Evolutionary conservation across 148 eudicot species (phyloP).

Genomic region (Rhododendron vialii): DNA sequence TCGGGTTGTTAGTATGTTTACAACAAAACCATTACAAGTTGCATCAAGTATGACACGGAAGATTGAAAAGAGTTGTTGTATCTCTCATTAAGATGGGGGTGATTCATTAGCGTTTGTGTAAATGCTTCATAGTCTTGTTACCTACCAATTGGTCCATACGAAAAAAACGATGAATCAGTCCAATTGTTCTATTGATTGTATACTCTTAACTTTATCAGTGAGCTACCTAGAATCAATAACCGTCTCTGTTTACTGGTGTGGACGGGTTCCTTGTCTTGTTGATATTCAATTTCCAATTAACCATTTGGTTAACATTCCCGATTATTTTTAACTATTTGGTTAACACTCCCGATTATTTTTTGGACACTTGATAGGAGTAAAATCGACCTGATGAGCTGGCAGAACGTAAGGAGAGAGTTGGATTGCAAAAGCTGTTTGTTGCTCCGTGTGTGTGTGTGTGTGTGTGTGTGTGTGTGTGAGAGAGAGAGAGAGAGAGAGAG

Average conservation of each 20-base stretch:
- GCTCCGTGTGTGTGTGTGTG: background rate
- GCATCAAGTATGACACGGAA: constrained; percentile 20
- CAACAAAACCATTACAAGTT: constrained; percentile 15
- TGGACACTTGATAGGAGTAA: background rate
- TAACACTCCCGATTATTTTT: background rate
- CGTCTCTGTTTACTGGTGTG: background rate
- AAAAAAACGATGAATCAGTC: background rate
- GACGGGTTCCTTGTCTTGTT: background rate
- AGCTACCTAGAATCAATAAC: background rate
- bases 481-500: background rate
- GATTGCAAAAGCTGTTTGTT: background rate
- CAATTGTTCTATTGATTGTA: background rate
- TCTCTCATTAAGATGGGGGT: background rate
- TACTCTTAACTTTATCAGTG: background rate
- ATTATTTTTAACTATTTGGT: no score
- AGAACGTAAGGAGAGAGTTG: background rate
- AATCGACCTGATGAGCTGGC: background rate
- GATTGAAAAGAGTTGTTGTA: constrained; percentile 6
- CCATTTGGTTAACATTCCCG: background rate
- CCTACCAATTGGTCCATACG: background rate
- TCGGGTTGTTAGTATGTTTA: constrained; percentile 4
- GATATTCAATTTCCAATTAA: background rate
- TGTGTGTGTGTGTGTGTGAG: background rate
- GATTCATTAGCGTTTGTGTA: background rate
- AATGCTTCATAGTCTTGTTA: background rate